Conservation (phyloP, 2,329 filamentous ascomycete genomes). For the Verticillium alfalfae region DNA sequence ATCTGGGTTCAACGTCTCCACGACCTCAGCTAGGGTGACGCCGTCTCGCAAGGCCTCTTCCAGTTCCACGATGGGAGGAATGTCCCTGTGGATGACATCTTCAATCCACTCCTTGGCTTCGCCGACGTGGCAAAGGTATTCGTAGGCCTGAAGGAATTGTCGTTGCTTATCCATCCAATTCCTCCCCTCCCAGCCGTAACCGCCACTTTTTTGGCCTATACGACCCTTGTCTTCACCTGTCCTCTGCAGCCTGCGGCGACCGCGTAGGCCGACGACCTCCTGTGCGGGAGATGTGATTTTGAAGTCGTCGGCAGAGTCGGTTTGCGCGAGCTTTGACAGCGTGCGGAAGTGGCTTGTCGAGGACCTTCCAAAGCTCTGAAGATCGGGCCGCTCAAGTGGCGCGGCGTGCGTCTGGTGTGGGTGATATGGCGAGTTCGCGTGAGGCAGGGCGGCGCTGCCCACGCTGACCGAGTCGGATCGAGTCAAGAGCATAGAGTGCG, state of each 20-base stretch:
- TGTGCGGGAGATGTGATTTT: conserved; percentile 70
- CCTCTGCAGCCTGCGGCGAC: conserved; percentile 76
- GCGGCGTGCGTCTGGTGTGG: conserved; percentile 33
- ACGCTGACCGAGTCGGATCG: conserved; percentile 48
- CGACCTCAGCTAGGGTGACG: conserved; percentile 89
- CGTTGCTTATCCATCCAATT: conserved; percentile 99
- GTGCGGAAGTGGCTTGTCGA: conserved; percentile 86
- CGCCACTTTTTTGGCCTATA: conserved; percentile 38
- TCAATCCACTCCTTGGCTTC: conserved; percentile 99
- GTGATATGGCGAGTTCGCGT: conserved; percentile 23
- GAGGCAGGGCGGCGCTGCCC: conserved; percentile 23
- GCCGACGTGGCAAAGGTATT: conserved; percentile 97
- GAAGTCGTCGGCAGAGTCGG: conserved; percentile 72
- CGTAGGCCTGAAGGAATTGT: conserved; percentile 93
- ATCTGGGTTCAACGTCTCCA: conserved; percentile 79
- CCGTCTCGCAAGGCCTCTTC: conserved; percentile 91
- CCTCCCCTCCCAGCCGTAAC: conserved; percentile 70
- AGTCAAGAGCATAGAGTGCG: conserved; percentile 57
- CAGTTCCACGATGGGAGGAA: conserved; percentile 88
- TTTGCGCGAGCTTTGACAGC: conserved; percentile 75
- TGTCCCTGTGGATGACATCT: conserved; percentile 73
- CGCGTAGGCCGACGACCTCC: conserved; percentile 83
- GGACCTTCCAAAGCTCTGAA: conserved; percentile 79
- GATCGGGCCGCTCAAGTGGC: conserved; percentile 61
- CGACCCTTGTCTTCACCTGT: conserved; percentile 43